These are phyloP conservation scores for Avena eriantha DNA, from an alignment of 176 grass and related monocot species.

Conservation along the genomic window DNA sequence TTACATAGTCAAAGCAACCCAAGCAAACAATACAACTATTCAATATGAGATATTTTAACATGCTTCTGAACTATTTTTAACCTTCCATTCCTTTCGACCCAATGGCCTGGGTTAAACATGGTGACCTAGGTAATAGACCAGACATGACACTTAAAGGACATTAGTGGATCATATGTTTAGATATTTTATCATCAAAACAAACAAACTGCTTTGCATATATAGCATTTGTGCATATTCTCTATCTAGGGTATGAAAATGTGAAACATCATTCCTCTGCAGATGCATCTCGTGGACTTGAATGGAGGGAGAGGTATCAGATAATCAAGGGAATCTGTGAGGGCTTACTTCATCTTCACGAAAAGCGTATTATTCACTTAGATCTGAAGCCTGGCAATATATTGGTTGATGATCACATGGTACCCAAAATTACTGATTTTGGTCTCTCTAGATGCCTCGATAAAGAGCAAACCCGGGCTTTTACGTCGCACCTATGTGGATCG, in stretches of 20 bases:
- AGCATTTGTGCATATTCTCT: no score
- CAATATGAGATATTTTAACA: neutral
- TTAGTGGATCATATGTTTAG: no score
- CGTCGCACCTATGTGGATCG: neutral
- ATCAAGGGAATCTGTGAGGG: neutral
- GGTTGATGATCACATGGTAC: neutral
- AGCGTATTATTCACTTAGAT: neutral
- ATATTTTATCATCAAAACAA: no score
- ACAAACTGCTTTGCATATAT: neutral
- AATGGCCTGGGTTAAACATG: no score
- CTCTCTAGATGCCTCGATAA: neutral
- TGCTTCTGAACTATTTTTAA: no score
- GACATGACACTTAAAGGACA: no score
- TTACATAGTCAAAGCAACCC: neutral
- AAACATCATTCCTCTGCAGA: neutral
- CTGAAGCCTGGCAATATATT: neutral
- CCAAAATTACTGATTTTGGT: no score
- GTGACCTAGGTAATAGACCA: no score
- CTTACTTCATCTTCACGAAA: neutral
- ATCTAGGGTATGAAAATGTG: neutral
- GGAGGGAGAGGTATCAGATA: neutral
- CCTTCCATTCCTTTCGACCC: no score
- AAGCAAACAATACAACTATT: neutral
- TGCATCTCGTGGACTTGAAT: neutral
- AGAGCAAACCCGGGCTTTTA: neutral